Evolutionary conservation across 306 rosid species (phyloP), one percentile per base, ranked within the genome.

Genomic region (Abrus precatorius): DNA sequence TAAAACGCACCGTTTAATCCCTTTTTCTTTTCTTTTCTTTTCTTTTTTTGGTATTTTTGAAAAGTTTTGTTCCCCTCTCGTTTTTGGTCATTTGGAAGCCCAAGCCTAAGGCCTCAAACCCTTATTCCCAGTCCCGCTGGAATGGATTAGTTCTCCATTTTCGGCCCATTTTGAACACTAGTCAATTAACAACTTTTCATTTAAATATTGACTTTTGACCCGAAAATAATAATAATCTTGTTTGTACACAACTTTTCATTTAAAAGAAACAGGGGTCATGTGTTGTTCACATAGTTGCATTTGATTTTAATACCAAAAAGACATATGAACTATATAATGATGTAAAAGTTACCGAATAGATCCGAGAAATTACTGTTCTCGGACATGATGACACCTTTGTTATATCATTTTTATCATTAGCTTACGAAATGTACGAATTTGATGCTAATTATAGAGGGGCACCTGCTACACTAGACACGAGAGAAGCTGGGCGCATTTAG

Each of bases 1-100:
- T 11, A 55, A n/a, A 55, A 55, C 76, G 76, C 80, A 34, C 61
- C 53, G 76, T 74, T 74, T 65, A 1, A 0, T 6, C 29, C 1
- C n/a, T 52, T 53, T 52, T 36, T 40, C 1, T 0, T 9, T 7
- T 28, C 0, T 9, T 5, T 9, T 20, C 8, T 38, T 55, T 8
- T 44, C 48, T 44, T 44, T 44, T 44, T 44, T 44, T 44, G 48
- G 48, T 5, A 8, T 1, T 5, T 36, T 36, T 36, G 20, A 36
- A 5, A 44, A 8, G 48, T 44, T 44, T 44, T 44, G 0, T 20
- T 20, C 20, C 20, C 20, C 20, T 20, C 20, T 20, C 20, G 20
- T 20, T 20, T 20, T 20, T 20, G 20, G 20, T 20, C 20, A 20
- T 20, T 20, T 20, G 20, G 20, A 5, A 44, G 48, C 48, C 48